Conservation (phyloP, 257 asterid species). For the Pogostemon cablin region DNA sequence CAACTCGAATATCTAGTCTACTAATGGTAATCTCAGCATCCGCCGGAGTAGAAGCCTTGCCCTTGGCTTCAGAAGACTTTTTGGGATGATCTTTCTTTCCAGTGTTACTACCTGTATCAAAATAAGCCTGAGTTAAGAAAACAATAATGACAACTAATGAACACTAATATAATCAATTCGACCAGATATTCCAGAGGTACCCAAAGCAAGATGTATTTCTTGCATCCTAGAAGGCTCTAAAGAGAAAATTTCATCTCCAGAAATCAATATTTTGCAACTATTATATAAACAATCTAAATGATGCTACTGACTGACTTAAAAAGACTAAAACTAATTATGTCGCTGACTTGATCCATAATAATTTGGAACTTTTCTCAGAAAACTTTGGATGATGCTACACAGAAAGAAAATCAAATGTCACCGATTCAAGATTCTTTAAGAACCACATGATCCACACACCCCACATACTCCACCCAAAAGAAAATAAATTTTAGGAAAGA, state of each 20-base stretch:
- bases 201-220: neutral
- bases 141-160: neutral
- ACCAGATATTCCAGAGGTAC: neutral
- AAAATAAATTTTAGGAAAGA: neutral
- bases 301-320: neutral
- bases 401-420: neutral
- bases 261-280: neutral
- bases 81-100: constrained; percentile 61
- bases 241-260: neutral
- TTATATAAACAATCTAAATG: neutral
- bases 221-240: constrained; percentile 1
- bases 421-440: neutral
- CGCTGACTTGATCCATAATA: neutral
- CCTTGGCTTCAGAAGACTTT: constrained; percentile 66
- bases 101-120: constrained; percentile 51
- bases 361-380: neutral
- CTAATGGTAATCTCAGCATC: constrained; percentile 66
- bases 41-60: constrained; percentile 53
- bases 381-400: neutral
- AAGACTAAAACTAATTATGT: neutral
- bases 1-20: constrained; percentile 92
- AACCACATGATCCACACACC: too few relatives aligned
- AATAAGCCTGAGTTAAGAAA: constrained; percentile 27
- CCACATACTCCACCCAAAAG: too few relatives aligned
- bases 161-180: neutral